Evolutionary conservation across 257 asterid genomes (phyloP), one percentile per base, ranked within the genome.

Genomic region (Nicotiana paniculata): DNA sequence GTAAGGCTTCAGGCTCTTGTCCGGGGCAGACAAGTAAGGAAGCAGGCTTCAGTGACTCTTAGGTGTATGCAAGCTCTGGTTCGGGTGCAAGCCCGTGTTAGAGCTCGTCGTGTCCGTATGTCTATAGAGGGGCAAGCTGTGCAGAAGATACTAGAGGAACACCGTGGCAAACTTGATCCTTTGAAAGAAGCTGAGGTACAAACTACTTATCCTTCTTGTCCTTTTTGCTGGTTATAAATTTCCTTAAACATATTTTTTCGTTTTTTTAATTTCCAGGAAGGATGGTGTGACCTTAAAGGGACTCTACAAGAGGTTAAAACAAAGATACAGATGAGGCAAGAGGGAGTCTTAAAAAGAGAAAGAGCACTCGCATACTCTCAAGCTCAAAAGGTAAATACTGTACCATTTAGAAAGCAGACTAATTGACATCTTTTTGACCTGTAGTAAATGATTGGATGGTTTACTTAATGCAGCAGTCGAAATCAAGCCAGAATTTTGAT

Each of bases 41-140:
- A 94, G 88, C 99, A 96, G 77, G 98, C 98, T 67, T 97, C 97
- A 3, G 97, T 94, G 28, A 96, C 99, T 1, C 94, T 94, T 12
- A 85, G 97, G 88, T 94, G 98, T 80, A 96, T 96, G 99, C 99
- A 96, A 85, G 99, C 99, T n/a, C 88, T 96, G 64, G 99, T 96
- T 62, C 90, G 99, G 43, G 97, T 96, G 2, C 99, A 96, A 84
- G 99, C 99, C 35, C 93, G 98, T 9, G 88, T 96, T n/a, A 86
- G 99, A 85, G 98, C 98, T 53, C 94, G 95, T 21, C 93, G 90
- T 61, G 99, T 93, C 3, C 89, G 99, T 11, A 91, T 91, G 98
- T 94, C 97, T 4, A 84, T 86, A 3, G 97, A 96, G 75, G 99
- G 99, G 24, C 97, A 90, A 77, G 98, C 98, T 0, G 97, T 94